Percentiles rank a stretch among this genome's conserved stretches.
These are phyloP conservation scores for Trichophyton rubrum DNA, from an alignment of 2,329 filamentous ascomycete genomes.

Conservation along the genomic window DNA sequence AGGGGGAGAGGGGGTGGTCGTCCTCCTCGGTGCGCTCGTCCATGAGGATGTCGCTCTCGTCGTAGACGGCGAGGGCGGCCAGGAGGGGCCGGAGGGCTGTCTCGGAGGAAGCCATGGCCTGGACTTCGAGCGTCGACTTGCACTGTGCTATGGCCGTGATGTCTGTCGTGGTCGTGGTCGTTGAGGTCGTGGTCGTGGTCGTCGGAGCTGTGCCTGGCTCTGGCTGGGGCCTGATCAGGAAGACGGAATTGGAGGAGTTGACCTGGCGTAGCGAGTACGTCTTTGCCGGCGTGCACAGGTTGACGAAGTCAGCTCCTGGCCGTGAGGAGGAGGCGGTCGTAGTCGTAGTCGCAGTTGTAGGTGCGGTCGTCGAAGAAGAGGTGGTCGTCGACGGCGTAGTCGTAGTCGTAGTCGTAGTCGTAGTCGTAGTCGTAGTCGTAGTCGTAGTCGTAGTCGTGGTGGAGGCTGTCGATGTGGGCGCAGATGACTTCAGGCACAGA, in stretches of 20 bases:
- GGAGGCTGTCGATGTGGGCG: background rate
- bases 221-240: constrained; percentile 35
- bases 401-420: background rate
- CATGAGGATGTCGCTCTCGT: background rate
- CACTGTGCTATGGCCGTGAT: constrained; percentile 35
- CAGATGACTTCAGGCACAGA: background rate
- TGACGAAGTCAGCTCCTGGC: constrained; percentile 30
- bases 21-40: background rate
- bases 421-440: too few relatives aligned
- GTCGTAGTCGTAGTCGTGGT: background rate
- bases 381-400: too few relatives aligned
- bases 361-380: too few relatives aligned
- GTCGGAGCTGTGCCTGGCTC: too few relatives aligned
- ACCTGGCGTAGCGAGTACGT: constrained; percentile 52
- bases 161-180: constrained; percentile 13
- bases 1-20: constrained; percentile 9
- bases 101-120: constrained; percentile 10
- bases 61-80: background rate
- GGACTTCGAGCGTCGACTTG: constrained; percentile 35
- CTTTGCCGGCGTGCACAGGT: constrained; percentile 46
- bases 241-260: constrained; percentile 52
- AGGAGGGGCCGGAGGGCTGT: background rate
- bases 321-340: too few relatives aligned
- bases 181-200: background rate
- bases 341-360: background rate